Evolutionary conservation across 352 stramenopile genomes (phyloP).

Genomic region (Halophytophthora batemanensis): DNA sequence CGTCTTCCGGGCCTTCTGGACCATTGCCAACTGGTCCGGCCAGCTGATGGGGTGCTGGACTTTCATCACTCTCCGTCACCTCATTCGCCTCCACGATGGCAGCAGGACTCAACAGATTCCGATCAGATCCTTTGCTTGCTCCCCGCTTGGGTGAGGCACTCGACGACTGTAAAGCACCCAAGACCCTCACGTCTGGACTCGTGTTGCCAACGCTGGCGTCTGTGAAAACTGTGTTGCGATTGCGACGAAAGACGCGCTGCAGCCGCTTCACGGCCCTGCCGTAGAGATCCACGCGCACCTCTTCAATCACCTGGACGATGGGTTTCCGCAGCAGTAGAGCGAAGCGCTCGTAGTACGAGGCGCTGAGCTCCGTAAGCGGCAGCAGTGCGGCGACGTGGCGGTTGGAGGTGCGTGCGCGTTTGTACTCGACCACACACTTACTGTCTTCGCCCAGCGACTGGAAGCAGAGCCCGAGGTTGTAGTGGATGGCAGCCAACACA

Average conservation of each 20-base stretch:
- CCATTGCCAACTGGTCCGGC: slow-evolving; percentile 1
- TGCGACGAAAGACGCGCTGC: slow-evolving; percentile 59
- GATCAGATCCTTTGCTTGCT: too few species aligned
- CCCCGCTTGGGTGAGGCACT: too few species aligned
- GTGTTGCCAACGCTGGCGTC: neutral
- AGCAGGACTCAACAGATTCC: too few species aligned
- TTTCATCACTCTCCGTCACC: too few species aligned
- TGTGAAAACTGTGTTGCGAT: slow-evolving; percentile 10
- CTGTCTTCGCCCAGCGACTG: slow-evolving; percentile 43
- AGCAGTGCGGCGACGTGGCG: slow-evolving; percentile 48
- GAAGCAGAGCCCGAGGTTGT: slow-evolving; percentile 57
- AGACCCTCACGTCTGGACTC: too few species aligned
- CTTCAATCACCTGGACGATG: slow-evolving; percentile 44
- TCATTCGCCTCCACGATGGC: too few species aligned
- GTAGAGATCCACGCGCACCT: slow-evolving; percentile 60
- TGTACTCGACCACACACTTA: slow-evolving; percentile 60
- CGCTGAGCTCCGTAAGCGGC: slow-evolving; percentile 38
- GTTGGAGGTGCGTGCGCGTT: slow-evolving; percentile 62
- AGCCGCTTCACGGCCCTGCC: slow-evolving; percentile 54
- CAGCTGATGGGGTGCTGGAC: too few species aligned
- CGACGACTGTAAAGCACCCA: too few species aligned
- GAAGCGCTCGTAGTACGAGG: slow-evolving; percentile 46
- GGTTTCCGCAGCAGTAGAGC: slow-evolving; percentile 40
- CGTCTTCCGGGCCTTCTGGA: slow-evolving; percentile 6
- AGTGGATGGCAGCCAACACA: slow-evolving; percentile 47